These are phyloP conservation scores for Penicillium paneum DNA, from an alignment of 2,329 filamentous ascomycete genomes.

Conservation along the genomic window DNA sequence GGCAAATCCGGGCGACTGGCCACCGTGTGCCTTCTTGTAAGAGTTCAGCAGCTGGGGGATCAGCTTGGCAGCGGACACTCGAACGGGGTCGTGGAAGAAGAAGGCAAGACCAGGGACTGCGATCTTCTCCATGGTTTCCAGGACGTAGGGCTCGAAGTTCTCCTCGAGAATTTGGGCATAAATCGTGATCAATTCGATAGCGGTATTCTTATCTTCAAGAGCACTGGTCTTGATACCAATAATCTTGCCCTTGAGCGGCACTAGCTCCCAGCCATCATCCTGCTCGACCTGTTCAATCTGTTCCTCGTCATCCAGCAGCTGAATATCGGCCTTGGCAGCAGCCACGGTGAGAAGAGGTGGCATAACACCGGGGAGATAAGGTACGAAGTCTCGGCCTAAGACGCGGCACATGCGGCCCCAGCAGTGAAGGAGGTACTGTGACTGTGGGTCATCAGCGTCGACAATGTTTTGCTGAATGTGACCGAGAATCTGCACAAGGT, in stretches of 20 bases:
- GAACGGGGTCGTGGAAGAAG: slow-evolving; percentile 98
- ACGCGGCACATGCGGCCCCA: slow-evolving; percentile 99
- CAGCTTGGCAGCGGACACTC: slow-evolving; percentile 90
- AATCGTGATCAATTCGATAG: slow-evolving; percentile 96
- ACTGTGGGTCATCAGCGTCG: slow-evolving; percentile 91
- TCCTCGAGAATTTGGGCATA: slow-evolving; percentile 95
- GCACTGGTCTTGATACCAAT: slow-evolving; percentile 97
- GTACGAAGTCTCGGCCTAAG: slow-evolving; percentile 82
- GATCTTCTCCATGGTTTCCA: slow-evolving; percentile 94
- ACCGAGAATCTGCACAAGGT: slow-evolving; percentile 80
- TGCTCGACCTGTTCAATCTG: slow-evolving; percentile 89
- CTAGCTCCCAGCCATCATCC: slow-evolving; percentile 95
- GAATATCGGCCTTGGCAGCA: slow-evolving; percentile 93
- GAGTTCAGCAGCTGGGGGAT: slow-evolving; percentile 90
- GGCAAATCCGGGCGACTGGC: slow-evolving; percentile 73
- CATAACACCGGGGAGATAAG: slow-evolving; percentile 90
- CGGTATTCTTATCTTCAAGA: slow-evolving; percentile 98
- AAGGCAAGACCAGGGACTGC: slow-evolving; percentile 90
- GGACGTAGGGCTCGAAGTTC: slow-evolving; percentile 85
- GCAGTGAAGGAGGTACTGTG: slow-evolving; percentile 96
- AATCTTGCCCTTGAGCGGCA: slow-evolving; percentile 94
- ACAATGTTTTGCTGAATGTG: slow-evolving; percentile 82
- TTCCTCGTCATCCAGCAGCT: slow-evolving; percentile 91
- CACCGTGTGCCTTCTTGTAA: slow-evolving; percentile 87
- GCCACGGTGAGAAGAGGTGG: slow-evolving; percentile 87